phyloP scores from a whole-genome alignment of 208 protist genomes.

The Trypanosoma congolense region DNA sequence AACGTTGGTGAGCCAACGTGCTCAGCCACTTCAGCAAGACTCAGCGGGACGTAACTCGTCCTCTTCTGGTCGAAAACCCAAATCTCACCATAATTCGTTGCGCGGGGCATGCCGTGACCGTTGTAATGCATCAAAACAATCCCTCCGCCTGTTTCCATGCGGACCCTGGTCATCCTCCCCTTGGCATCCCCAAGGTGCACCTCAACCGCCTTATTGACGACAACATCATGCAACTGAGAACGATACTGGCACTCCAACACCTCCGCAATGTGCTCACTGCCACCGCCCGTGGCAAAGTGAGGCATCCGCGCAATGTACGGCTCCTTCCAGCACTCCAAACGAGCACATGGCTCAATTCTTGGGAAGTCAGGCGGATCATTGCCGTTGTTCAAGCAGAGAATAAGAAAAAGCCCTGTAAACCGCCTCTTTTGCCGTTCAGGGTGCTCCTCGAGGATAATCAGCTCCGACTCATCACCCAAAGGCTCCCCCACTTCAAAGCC shows the following conservation, averaged over 20 bases:
- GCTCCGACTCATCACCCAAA: slow-evolving; percentile 6
- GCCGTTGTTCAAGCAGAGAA: slow-evolving; percentile 97
- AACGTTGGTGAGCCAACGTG: slow-evolving; percentile 92
- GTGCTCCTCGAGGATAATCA: slow-evolving; percentile 13
- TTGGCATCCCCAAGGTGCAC: slow-evolving; percentile 93
- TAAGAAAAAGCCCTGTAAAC: slow-evolving; percentile 81
- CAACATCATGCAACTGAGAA: slow-evolving; percentile 39
- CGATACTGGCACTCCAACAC: slow-evolving; percentile 92
- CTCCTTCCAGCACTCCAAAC: slow-evolving; percentile 96
- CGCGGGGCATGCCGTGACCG: slow-evolving; percentile 98
- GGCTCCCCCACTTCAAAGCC: slow-evolving; percentile 31
- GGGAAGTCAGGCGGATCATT: slow-evolving; percentile 97
- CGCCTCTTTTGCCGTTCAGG: slow-evolving; percentile 21
- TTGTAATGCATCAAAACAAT: slow-evolving; percentile 99
- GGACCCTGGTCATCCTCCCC: slow-evolving; percentile 68
- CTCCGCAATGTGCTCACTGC: slow-evolving; percentile 92
- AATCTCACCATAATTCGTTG: slow-evolving; percentile 96
- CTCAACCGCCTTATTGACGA: slow-evolving; percentile 88
- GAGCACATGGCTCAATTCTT: slow-evolving; percentile 93
- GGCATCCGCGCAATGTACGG: slow-evolving; percentile 66
- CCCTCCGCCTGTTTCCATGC: slow-evolving; percentile 81
- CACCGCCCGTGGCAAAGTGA: slow-evolving; percentile 34
- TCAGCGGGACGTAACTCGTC: slow-evolving; percentile 98
- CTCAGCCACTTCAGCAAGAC: slow-evolving; percentile 92
- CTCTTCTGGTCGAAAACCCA: slow-evolving; percentile 98